Evolutionary conservation across 2,329 filamentous ascomycete species (phyloP), one percentile per base, ranked within the genome.

Genomic region (Arthrobotrys iridis): DNA sequence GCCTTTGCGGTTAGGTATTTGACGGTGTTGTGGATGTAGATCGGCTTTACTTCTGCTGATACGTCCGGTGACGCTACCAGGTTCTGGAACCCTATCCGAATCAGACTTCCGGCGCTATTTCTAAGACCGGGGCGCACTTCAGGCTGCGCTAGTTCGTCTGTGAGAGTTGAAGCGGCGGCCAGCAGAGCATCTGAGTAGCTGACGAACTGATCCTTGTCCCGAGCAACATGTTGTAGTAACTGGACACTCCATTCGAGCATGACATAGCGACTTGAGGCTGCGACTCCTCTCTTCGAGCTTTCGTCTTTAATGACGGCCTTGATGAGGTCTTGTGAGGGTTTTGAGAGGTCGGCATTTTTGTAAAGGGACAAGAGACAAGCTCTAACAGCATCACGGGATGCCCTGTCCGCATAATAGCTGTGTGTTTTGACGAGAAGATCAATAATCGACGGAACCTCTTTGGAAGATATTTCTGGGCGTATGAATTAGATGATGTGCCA

Each of bases 361-460:
- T 93, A 85, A 78, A 94, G 85, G 59, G 88, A 86, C 77, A 86
- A 84, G 67, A 99, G 86, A 81, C 93, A 97, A 83, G 87, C 86
- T 82, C 97, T 91, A 30, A 93, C 93, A 37, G 92, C 93, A 79
- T 89, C 87, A 79, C 95, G 88, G 46, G 95, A 98, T 77, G 88
- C 85, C 79, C 93, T 89, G 83, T 99, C 95, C 82, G 89, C 84
- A 83, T 98, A 99, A 79, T 91, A 88, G 76, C 92, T 88, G 81
- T 97, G 93, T 59, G 93, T 97, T 81, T 89, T 88, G 83, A 98
- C 94, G 30, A 99, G 87, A 33, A 93, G 84, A 76, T 88, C 86
- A 77, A 96, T 84, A 60, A 95, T 82, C 72, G 82, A 81, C 58
- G 85, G 83, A 65, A 88, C 81, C 55, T 84, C 82, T 40, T 82